Conservation (phyloP, 805 yeast genomes). For the Maudiozyma pseudohumilis region DNA sequence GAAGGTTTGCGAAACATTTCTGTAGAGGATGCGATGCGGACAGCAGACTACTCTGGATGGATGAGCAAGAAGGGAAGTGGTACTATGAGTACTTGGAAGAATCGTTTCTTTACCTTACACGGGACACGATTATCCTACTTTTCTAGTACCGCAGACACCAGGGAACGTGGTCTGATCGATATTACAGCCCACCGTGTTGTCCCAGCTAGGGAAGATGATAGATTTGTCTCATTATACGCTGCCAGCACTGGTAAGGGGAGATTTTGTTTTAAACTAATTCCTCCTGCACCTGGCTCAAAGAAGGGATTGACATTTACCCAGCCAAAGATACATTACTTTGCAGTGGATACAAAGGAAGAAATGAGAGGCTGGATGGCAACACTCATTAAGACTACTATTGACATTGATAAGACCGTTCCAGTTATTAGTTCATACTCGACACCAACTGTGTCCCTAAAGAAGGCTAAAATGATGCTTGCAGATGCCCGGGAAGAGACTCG, state of each 20-base stretch:
- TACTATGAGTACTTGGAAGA: conserved; percentile 85
- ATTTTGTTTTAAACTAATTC: conserved; percentile 82
- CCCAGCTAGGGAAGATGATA: conserved; percentile 77
- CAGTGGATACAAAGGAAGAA: conserved; percentile 83
- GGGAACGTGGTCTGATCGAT: conserved; percentile 89
- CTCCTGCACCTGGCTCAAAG: conserved; percentile 95
- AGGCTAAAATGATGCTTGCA: conserved; percentile 78
- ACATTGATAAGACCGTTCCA: conserved; percentile 85
- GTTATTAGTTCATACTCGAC: conserved; percentile 87
- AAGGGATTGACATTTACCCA: conserved; percentile 95
- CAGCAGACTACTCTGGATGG: conserved; percentile 84
- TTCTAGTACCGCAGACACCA: conserved; percentile 61
- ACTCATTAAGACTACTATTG: conserved; percentile 90
- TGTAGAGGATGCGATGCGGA: conserved; percentile 67
- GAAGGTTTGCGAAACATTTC: conserved; percentile 77
- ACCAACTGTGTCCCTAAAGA: conserved; percentile 83
- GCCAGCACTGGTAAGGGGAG: conserved; percentile 93
- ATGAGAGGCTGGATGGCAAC: conserved; percentile 95
- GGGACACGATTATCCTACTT: conserved; percentile 91
- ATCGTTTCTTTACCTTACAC: conserved; percentile 73
- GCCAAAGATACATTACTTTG: conserved; percentile 91
- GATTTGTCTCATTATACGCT: conserved; percentile 76
- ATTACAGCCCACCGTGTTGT: conserved; percentile 89
- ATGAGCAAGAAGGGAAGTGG: conserved; percentile 86
- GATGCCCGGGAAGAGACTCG: conserved; percentile 71